Conservation (phyloP, 2,329 filamentous ascomycete genomes). For the Phyllosticta capitalensis region DNA sequence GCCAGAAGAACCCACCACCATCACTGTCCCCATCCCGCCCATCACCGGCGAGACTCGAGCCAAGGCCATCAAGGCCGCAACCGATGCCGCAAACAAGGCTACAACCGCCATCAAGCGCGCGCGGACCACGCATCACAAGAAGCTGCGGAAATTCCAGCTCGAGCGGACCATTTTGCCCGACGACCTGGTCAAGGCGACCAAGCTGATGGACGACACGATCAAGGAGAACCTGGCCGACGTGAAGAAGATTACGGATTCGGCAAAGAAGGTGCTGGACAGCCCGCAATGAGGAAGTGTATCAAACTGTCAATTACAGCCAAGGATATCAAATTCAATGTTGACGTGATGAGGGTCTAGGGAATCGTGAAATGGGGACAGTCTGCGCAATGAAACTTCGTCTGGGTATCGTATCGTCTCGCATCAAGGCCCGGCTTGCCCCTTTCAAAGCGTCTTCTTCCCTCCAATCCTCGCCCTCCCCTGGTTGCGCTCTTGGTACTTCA, state of each 20-base stretch:
- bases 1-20: conserved; percentile 38
- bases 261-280: conserved; percentile 37
- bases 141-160: conserved; percentile 34
- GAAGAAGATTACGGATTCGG: conserved; percentile 39
- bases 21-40: conserved; percentile 47
- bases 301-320: background rate
- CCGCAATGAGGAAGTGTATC: conserved; percentile 10
- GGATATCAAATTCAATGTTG: background rate
- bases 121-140: conserved; percentile 40
- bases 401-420: background rate
- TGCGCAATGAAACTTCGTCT: background rate
- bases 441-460: background rate
- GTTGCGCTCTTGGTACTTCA: conserved; percentile 1
- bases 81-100: conserved; percentile 35
- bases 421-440: background rate
- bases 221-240: conserved; percentile 39
- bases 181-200: conserved; percentile 39
- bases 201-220: conserved; percentile 42
- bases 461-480: background rate
- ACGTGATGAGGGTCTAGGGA: background rate
- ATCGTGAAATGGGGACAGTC: background rate
- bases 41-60: conserved; percentile 48
- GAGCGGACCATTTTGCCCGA: conserved; percentile 36
- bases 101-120: conserved; percentile 34
- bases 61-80: conserved; percentile 28